A percentile compares a stretch with the other conserved stretches of the same genome.
Evolutionary conservation across 768 basidiomycete species (phyloP).

Genomic region (Galerina marginata): DNA sequence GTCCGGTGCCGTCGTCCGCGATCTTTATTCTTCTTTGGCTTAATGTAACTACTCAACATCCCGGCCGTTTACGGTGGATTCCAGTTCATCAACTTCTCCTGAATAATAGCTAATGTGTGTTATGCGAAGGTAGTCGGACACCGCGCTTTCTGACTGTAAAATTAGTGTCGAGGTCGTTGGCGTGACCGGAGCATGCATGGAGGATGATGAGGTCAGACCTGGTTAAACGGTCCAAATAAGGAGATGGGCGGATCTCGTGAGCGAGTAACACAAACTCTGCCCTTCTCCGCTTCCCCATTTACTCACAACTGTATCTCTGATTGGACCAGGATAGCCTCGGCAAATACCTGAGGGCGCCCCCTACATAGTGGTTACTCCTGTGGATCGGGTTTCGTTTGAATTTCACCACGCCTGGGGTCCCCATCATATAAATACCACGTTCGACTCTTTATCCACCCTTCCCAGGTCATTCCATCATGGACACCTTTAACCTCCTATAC

Average conservation of each 20-base stretch:
- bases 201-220: conserved; percentile 20
- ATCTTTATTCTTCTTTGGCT: conserved; percentile 8
- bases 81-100: conserved; percentile 8
- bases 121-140: not conserved
- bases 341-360: conserved; percentile 27
- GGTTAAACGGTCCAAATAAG: conserved; percentile 12
- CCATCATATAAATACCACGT: conserved; percentile 21
- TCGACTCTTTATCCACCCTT: conserved; percentile 2
- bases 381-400: not conserved
- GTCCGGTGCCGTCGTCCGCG: conserved; percentile 29
- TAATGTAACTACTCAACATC: not conserved
- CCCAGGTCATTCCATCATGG: conserved; percentile 28
- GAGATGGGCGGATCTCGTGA: conserved; percentile 31
- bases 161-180: not conserved
- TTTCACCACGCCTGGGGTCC: conserved; percentile 9
- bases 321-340: conserved; percentile 30
- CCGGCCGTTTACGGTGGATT: conserved; percentile 1
- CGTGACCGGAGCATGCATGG: conserved; percentile 20
- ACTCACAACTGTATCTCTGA: conserved; percentile 14
- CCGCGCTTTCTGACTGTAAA: not conserved
- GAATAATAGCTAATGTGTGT: not conserved
- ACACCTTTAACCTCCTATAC: conserved; percentile 25
- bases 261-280: conserved; percentile 12
- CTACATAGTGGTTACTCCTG: not conserved
- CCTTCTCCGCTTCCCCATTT: conserved; percentile 20